These are phyloP conservation scores for Holtermannia corniformis DNA, from an alignment of 768 basidiomycete species.

Conservation along the genomic window DNA sequence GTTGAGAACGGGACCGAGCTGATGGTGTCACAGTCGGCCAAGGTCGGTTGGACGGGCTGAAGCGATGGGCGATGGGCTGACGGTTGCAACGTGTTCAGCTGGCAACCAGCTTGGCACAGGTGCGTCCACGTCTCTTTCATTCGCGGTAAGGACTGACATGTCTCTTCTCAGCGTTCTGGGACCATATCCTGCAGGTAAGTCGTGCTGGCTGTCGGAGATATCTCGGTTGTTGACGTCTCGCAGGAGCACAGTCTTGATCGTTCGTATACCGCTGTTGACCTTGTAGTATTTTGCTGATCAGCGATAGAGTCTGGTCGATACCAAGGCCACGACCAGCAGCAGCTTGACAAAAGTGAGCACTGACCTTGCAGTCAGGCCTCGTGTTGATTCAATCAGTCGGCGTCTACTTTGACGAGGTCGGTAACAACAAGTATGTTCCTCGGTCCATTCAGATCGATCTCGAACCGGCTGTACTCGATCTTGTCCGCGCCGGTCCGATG, in stretches of 20 bases:
- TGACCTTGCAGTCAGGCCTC: background rate
- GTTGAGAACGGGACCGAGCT: background rate
- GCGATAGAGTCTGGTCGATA: slow-evolving; percentile 44
- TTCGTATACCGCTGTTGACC: slow-evolving; percentile 9
- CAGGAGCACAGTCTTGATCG: slow-evolving; percentile 37
- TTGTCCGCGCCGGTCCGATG: slow-evolving; percentile 59
- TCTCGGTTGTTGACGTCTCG: slow-evolving; percentile 14
- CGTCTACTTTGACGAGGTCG: slow-evolving; percentile 71
- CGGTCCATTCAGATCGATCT: slow-evolving; percentile 83
- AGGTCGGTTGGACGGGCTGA: background rate
- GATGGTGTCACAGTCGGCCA: background rate
- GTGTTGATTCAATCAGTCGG: slow-evolving; percentile 44
- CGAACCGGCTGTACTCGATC: slow-evolving; percentile 75
- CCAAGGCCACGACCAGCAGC: slow-evolving; percentile 60
- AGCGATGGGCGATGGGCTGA: background rate
- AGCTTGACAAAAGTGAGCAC: slow-evolving; percentile 58
- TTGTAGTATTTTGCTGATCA: background rate
- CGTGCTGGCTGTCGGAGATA: no score
- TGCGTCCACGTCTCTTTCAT: no score
- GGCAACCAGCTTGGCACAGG: slow-evolving; percentile 29
- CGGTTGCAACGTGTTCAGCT: slow-evolving; percentile 5
- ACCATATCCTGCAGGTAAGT: slow-evolving; percentile 69
- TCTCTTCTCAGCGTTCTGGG: slow-evolving; percentile 79
- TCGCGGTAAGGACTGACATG: background rate
- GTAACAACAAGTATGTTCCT: slow-evolving; percentile 59